Evolutionary conservation across 768 basidiomycete genomes (phyloP).

Genomic region (Cyclocybe cylindracea): DNA sequence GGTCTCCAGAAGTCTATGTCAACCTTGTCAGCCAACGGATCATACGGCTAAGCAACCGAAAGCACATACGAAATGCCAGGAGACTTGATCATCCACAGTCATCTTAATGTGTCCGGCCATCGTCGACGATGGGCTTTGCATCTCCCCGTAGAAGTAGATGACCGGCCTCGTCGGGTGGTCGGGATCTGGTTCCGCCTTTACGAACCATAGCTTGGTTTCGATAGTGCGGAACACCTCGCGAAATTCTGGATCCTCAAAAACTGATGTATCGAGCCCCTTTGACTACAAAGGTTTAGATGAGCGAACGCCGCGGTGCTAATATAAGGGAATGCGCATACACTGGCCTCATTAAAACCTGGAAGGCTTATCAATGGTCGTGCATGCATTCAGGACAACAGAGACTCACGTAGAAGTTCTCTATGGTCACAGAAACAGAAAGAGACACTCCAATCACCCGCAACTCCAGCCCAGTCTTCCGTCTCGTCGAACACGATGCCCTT

Average conservation of each 20-base stretch:
- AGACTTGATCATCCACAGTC: slow-evolving; percentile 56
- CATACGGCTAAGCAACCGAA: background rate
- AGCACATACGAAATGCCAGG: slow-evolving; percentile 63
- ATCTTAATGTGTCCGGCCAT: slow-evolving; percentile 58
- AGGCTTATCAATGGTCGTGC: background rate
- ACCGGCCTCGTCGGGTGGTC: slow-evolving; percentile 50
- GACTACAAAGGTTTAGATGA: background rate
- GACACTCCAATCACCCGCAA: slow-evolving; percentile 60
- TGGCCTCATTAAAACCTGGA: slow-evolving; percentile 49
- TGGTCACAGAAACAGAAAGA: slow-evolving; percentile 75
- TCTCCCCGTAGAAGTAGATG: slow-evolving; percentile 54
- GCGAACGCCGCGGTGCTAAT: background rate
- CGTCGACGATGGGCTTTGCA: slow-evolving; percentile 43
- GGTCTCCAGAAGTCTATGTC: slow-evolving; percentile 51
- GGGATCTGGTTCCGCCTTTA: slow-evolving; percentile 42
- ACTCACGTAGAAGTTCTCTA: slow-evolving; percentile 61
- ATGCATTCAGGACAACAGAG: slow-evolving; percentile 9
- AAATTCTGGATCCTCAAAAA: slow-evolving; percentile 54
- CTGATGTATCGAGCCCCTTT: slow-evolving; percentile 35
- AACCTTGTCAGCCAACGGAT: background rate
- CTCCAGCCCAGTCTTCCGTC: slow-evolving; percentile 56
- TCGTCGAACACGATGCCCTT: slow-evolving; percentile 34
- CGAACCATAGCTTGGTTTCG: slow-evolving; percentile 45
- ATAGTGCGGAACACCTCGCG: slow-evolving; percentile 54
- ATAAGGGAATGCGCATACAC: slow-evolving; percentile 15